Evolutionary conservation across 768 basidiomycete genomes (phyloP), one percentile per base, ranked within the genome.

Genomic region (Dictyophora rubrovolvata): DNA sequence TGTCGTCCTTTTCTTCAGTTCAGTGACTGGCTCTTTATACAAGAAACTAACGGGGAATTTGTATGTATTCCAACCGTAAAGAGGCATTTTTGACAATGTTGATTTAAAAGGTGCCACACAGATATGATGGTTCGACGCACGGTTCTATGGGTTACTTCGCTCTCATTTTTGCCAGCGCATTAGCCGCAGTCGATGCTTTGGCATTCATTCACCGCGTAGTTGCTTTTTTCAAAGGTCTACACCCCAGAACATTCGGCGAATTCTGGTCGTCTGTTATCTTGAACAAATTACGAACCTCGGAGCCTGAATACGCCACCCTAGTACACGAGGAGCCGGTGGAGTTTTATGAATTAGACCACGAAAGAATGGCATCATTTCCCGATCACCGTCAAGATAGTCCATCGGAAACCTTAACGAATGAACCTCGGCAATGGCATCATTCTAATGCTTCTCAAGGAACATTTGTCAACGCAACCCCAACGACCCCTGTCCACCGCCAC

Each of bases 31-130:
- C 64, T 76, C 77, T 1, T 68, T 89, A 21, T 96, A 97, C 71
- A 76, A 76, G 48, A 89, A 89, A 63, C 69, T 85, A 54, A 92
- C 90, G 0, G 89, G 90, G 2, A 78, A 94, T 70, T 84, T 93
- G 86, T 93, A 70, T 66, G 86, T 60, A 28, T 28, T 7, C 2
- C 35, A 22, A 42, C 49, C 9, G n/a, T 20, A 18, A 21, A 8
- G 33, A 23, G 22, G n/a, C 28, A 20, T 22, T 5, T 49, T 57
- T 49, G 53, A 16, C 48, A 48, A 55, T 58, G 48, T 33, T 28
- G 28, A 28, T 7, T 7, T 28, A 28, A 28, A 28, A 28, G 28
- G 28, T 28, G 28, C 28, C 28, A 23, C 42, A 9, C 60, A 73
- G 72, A 51, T 77, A 76, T 63, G 66, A 68, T 72, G 79, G 62